phyloP scores from a whole-genome alignment of 805 yeast species.

The Candida boleticola region DNA sequence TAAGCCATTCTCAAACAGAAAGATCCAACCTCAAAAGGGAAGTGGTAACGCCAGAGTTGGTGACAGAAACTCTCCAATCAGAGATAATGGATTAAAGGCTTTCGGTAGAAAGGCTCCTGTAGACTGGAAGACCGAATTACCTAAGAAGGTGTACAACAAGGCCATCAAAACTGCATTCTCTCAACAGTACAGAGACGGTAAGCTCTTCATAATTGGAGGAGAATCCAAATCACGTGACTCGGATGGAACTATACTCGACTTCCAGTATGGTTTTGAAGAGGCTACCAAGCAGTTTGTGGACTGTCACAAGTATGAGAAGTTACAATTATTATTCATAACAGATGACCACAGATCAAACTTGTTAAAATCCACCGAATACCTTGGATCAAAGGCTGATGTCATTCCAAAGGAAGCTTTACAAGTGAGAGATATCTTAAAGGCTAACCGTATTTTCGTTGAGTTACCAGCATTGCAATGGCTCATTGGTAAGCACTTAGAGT shows the following conservation, averaged over 20 bases:
- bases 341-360: constrained; percentile 60
- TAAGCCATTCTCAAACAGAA: constrained; percentile 79
- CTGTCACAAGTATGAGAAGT: constrained; percentile 47
- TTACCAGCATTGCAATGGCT: constrained; percentile 65
- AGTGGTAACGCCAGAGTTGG: constrained; percentile 95
- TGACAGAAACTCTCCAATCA: constrained; percentile 90
- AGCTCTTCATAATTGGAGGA: constrained; percentile 66
- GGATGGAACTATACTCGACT: constrained; percentile 29
- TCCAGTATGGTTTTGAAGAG: constrained; percentile 37
- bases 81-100: constrained; percentile 87
- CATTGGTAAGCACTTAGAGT: constrained; percentile 29
- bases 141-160: constrained; percentile 64
- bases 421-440: constrained; percentile 79
- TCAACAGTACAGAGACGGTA: constrained; percentile 74
- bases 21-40: constrained; percentile 88
- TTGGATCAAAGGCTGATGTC: constrained; percentile 57
- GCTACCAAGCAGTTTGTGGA: constrained; percentile 51
- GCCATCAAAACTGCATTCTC: constrained; percentile 85
- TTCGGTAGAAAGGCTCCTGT: constrained; percentile 88
- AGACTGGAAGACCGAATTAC: constrained; percentile 79
- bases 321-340: constrained; percentile 67
- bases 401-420: constrained; percentile 74
- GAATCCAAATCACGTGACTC: constrained; percentile 27
- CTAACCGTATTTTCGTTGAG: constrained; percentile 74
- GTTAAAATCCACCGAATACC: constrained; percentile 52